phyloP scores from a whole-genome alignment of 306 rosid species.

The Malus sylvestris region DNA sequence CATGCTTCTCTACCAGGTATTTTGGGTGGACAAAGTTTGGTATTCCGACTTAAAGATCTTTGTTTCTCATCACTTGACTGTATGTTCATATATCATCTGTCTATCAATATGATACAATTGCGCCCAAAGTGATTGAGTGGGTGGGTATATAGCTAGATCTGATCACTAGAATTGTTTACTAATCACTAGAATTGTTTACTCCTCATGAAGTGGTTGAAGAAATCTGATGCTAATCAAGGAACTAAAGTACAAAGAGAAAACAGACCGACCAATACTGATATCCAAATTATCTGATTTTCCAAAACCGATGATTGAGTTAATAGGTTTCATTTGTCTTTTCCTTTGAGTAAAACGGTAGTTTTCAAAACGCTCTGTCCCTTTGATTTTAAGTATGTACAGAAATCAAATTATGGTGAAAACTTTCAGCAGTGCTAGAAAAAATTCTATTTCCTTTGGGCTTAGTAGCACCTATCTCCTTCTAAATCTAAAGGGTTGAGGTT shows the following conservation, averaged over 20 bases:
- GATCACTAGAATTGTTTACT: neutral
- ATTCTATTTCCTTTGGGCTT: neutral
- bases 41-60: neutral
- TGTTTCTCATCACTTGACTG: neutral
- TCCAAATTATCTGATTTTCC: neutral
- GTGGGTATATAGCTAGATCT: neutral
- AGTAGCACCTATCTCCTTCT: neutral
- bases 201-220: neutral
- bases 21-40: neutral
- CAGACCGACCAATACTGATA: neutral
- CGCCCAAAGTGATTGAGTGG: neutral
- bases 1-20: slow-evolving; percentile 86
- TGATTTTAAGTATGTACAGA: neutral
- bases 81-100: neutral
- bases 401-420: neutral
- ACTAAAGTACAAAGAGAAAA: neutral
- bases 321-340: neutral
- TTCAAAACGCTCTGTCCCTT: neutral
- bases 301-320: neutral
- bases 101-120: neutral
- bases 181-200: neutral
- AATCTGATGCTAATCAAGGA: neutral
- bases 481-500: neutral
- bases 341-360: neutral
- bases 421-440: neutral